Evolutionary conservation across 192 early-diverging fungal genomes (phyloP), one percentile per base, ranked within the genome.

Genomic region (Gaertneriomyces sp.): DNA sequence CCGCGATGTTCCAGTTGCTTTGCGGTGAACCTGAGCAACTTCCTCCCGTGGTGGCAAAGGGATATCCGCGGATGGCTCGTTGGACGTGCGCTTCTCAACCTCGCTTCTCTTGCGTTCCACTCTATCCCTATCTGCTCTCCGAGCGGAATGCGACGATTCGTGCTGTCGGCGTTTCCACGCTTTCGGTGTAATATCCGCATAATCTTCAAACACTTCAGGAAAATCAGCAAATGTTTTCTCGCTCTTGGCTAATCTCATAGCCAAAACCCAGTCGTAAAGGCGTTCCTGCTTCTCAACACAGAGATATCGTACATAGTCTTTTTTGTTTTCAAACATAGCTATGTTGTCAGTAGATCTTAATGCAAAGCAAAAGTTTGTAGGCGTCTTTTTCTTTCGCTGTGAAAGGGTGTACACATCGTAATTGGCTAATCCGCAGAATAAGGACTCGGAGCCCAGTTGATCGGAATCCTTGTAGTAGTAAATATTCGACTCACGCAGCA

Each of bases 341-440:
- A 89, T 74, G 66, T 79, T 85, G 68, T 90, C 81, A 54, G 90
- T 89, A 1, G 91, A 91, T 74, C 91, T 88, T 8, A 96, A 76
- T 0, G 87, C 90, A 83, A 96, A 93, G 43, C 86, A 87, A 82
- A 85, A 93, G 10, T 83, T 64, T 14, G 91, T 91, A 6, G 91
- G 91, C 9, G 87, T 81, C 58, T 87, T 83, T 58, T 85, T 87
- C 2, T 81, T 74, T 20, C 60, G 38, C 45, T 85, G 68, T 16
- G 82, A 87, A 8, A 90, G 74, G 11, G 92, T 90, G 71, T 94
- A 96, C 1, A 94, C 90, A 68, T 94, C 94, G 75, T 85, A 90
- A 57, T 81, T 87, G 14, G 75, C 78, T 52, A 96, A 79, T 60
- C 77, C 52, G 64, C 86, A 77, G 41, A 79, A 63, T 19, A 72